Percentiles rank a stretch among this genome's conserved stretches.
These are phyloP conservation scores for Tetrahymena borealis DNA, from an alignment of 73 alveolate species.

Conservation along the genomic window DNA sequence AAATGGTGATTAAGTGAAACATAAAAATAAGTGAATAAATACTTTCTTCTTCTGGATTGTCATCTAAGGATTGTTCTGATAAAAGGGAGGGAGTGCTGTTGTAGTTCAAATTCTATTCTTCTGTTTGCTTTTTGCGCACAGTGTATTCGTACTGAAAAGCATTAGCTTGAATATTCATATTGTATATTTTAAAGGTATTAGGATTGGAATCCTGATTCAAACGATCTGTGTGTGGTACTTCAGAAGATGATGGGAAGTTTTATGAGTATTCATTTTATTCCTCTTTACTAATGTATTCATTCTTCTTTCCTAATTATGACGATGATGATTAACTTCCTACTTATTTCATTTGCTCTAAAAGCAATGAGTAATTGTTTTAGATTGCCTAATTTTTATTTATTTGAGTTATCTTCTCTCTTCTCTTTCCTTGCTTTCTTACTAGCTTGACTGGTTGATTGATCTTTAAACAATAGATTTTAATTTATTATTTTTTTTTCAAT, in stretches of 20 bases:
- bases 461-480: not conserved
- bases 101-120: not conserved
- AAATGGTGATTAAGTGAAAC: too few species aligned
- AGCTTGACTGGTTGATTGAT: not conserved
- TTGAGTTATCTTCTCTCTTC: not conserved
- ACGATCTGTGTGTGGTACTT: not conserved
- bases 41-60: not conserved
- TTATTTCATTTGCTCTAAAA: not conserved
- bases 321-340: conserved; percentile 1
- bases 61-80: not conserved
- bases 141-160: not conserved
- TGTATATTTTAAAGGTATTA: not conserved
- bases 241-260: not conserved
- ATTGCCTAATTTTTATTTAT: not conserved
- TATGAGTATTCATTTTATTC: not conserved
- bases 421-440: not conserved
- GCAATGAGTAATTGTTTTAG: not conserved
- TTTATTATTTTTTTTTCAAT: too few species aligned
- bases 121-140: not conserved
- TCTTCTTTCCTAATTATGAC: too few species aligned
- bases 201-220: not conserved
- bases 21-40: too few species aligned
- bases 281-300: not conserved
- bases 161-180: not conserved
- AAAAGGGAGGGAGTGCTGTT: not conserved